phyloP scores from a whole-genome alignment of 208 protist species.

The Trypanosoma avium region DNA sequence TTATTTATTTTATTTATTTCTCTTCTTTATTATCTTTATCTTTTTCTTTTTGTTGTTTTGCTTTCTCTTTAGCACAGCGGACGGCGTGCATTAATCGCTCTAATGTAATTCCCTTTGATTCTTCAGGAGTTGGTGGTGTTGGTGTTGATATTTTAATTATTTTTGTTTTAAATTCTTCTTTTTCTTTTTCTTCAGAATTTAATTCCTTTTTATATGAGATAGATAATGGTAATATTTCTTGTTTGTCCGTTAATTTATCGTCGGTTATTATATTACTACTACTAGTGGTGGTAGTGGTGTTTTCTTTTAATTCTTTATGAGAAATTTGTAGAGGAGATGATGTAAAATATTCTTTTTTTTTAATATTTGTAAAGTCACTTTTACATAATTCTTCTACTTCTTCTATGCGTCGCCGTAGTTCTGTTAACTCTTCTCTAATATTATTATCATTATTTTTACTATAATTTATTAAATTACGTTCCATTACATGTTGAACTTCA shows the following conservation, averaged over 20 bases:
- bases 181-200: neutral
- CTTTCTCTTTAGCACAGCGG: slow-evolving; percentile 9
- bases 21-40: neutral
- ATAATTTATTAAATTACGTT: too few species aligned
- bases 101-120: slow-evolving; percentile 3
- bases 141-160: neutral
- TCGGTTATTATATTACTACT: too few species aligned
- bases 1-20: slow-evolving; percentile 1
- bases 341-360: too few species aligned
- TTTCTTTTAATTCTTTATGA: too few species aligned
- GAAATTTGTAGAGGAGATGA: too few species aligned
- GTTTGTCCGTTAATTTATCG: too few species aligned
- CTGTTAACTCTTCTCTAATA: neutral
- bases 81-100: slow-evolving; percentile 22
- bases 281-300: too few species aligned
- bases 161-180: neutral
- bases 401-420: neutral
- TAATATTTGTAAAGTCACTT: too few species aligned
- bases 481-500: too few species aligned
- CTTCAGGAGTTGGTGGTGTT: slow-evolving; percentile 4
- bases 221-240: too few species aligned
- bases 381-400: too few species aligned
- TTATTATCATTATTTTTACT: neutral
- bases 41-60: slow-evolving; percentile 11
- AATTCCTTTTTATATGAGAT: too few species aligned